A percentile compares a stretch with the other conserved stretches of the same genome.
Conservation (phyloP, 306 rosid species). For the Cucurbita maxima region DNA sequence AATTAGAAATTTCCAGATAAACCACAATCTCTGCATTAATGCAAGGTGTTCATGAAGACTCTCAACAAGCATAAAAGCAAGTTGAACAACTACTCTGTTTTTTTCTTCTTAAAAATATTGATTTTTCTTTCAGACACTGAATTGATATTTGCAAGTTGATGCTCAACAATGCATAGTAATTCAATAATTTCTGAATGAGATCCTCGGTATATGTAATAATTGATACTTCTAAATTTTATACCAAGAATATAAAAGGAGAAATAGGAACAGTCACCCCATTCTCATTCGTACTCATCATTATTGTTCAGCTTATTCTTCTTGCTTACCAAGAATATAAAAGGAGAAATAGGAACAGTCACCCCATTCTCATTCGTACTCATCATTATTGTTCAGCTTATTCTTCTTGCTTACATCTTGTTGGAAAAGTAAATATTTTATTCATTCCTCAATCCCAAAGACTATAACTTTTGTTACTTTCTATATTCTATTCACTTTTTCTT, state of each 20-base stretch:
- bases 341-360: background rate
- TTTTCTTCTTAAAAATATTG: background rate
- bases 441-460: background rate
- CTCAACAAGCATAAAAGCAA: background rate
- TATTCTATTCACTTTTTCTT: background rate
- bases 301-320: background rate
- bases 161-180: background rate
- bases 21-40: background rate
- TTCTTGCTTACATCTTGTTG: background rate
- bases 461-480: background rate
- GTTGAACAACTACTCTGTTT: background rate
- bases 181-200: background rate
- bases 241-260: background rate
- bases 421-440: background rate
- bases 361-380: background rate
- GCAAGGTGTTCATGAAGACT: background rate
- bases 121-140: background rate
- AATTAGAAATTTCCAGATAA: background rate
- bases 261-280: background rate
- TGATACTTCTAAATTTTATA: background rate
- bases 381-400: background rate
- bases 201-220: background rate
- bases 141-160: background rate
- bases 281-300: background rate
- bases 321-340: background rate